Evolutionary conservation across 2,329 filamentous ascomycete genomes (phyloP).

Genomic region (Teratosphaeria gauchensis): DNA sequence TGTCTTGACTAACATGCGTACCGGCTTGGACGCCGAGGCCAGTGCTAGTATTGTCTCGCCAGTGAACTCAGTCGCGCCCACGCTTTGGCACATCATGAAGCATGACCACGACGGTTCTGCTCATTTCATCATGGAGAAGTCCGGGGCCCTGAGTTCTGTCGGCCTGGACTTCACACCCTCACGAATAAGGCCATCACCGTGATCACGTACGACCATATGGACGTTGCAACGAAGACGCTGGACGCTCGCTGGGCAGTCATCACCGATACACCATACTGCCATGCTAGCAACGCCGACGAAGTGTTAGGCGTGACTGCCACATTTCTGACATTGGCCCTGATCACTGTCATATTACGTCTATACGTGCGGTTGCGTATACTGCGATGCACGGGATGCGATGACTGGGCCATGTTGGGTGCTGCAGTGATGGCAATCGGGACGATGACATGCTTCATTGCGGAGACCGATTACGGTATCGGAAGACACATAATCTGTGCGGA

Average conservation of each 20-base stretch:
- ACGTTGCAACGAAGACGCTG: neutral
- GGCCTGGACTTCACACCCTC: neutral
- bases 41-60: neutral
- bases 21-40: neutral
- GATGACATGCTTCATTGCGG: slow-evolving; percentile 36
- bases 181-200: neutral
- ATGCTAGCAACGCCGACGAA: slow-evolving; percentile 14
- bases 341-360: slow-evolving; percentile 13
- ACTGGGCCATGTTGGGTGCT: slow-evolving; percentile 36
- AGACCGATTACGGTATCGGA: slow-evolving; percentile 39
- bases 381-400: slow-evolving; percentile 41
- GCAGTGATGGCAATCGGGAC: slow-evolving; percentile 26
- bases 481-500: slow-evolving; percentile 28
- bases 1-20: neutral
- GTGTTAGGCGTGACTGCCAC: slow-evolving; percentile 17
- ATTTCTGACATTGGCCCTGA: slow-evolving; percentile 11
- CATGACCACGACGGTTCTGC: neutral
- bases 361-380: slow-evolving; percentile 38
- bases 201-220: neutral
- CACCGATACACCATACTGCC: slow-evolving; percentile 11
- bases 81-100: neutral
- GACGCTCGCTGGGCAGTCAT: slow-evolving; percentile 5
- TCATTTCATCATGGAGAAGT: neutral
- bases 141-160: neutral
- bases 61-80: neutral